Conservation (phyloP, 1,139 yeast genomes). For the Taphrina communis region DNA sequence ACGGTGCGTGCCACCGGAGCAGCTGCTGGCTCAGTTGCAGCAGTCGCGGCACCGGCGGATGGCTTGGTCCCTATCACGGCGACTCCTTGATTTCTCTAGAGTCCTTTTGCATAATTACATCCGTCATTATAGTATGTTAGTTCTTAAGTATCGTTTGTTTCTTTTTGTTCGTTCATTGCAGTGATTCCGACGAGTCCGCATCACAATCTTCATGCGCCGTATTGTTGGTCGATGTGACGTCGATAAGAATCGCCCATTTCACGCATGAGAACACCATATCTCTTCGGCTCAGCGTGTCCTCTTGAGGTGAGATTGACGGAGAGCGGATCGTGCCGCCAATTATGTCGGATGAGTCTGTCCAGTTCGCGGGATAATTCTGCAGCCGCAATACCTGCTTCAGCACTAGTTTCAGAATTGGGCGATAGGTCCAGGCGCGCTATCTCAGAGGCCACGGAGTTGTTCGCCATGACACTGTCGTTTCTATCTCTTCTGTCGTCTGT, state of each 20-base stretch:
- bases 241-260: not conserved
- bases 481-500: not conserved
- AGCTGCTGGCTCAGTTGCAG: slow-evolving; percentile 4
- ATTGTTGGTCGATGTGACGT: not conserved
- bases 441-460: no score
- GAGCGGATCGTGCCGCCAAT: slow-evolving; percentile 5
- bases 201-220: not conserved
- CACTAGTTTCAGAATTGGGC: no score
- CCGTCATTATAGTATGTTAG: not conserved
- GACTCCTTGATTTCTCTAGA: not conserved
- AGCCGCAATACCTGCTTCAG: no score
- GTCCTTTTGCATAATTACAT: not conserved
- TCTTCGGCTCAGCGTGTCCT: not conserved
- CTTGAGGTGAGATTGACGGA: not conserved
- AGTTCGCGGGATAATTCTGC: not conserved
- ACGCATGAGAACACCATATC: not conserved
- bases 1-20: slow-evolving; percentile 4
- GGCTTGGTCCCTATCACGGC: slow-evolving; percentile 2
- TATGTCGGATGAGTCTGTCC: not conserved
- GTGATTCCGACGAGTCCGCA: no score
- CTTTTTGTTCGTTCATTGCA: no score
- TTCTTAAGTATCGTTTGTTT: no score
- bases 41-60: slow-evolving; percentile 5
- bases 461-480: no score
- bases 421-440: no score